These are phyloP conservation scores for Pleurotus tuber-regium DNA, from an alignment of 768 basidiomycete genomes.

Conservation along the genomic window DNA sequence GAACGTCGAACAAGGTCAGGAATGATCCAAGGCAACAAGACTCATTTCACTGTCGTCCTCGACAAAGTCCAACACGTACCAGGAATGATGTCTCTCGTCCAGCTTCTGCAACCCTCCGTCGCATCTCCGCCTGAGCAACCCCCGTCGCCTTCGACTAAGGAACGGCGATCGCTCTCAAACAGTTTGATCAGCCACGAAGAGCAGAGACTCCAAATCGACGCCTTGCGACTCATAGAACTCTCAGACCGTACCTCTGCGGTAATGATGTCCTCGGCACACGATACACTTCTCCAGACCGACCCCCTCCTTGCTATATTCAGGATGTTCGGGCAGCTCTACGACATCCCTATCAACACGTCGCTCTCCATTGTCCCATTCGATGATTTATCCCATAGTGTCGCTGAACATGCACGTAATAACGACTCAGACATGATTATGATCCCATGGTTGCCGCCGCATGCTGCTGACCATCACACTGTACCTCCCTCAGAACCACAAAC, in stretches of 20 bases:
- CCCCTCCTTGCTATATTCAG: conserved; percentile 71
- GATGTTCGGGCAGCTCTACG: conserved; percentile 74
- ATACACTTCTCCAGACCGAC: conserved; percentile 68
- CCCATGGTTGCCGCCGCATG: conserved; percentile 66
- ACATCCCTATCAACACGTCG: conserved; percentile 59
- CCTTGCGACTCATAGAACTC: conserved; percentile 82
- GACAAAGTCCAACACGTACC: conserved; percentile 90
- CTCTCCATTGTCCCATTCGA: conserved; percentile 78
- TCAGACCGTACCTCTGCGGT: conserved; percentile 87
- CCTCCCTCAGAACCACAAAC: conserved; percentile 7
- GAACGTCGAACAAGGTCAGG: conserved; percentile 9
- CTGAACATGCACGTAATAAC: conserved; percentile 58
- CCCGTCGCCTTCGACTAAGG: conserved; percentile 13
- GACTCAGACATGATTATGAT: conserved; percentile 75
- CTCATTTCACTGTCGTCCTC: conserved; percentile 79
- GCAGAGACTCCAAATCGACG: conserved; percentile 40
- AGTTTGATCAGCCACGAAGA: conserved; percentile 14
- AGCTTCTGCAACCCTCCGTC: conserved; percentile 60
- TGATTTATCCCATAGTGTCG: conserved; percentile 66
- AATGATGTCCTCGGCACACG: conserved; percentile 75
- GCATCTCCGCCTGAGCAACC: conserved; percentile 17
- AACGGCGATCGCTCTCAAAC: conserved; percentile 8
- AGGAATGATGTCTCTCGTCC: conserved; percentile 85
- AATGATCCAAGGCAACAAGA: conserved; percentile 35
- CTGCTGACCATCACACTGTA: conserved; percentile 12